Conservation (phyloP, 345 rosid species). For the Pelargonium nanum region DNA sequence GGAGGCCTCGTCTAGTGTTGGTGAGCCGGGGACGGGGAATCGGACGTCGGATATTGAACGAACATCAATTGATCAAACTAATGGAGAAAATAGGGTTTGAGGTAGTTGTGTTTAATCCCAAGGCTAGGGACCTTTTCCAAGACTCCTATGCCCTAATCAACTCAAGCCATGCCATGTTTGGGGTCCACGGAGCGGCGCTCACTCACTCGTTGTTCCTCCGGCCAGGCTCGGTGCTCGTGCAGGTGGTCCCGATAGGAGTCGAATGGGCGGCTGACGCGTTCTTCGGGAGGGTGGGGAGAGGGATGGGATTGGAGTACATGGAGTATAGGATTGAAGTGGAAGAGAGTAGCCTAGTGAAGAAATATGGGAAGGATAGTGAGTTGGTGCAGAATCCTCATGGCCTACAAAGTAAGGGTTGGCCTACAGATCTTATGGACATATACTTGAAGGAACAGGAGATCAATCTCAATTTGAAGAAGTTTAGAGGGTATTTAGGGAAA, state of each 20-base stretch:
- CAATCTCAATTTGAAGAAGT: slow-evolving; percentile 30
- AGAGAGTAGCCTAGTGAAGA: slow-evolving; percentile 46
- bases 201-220: slow-evolving; percentile 46
- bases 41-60: slow-evolving; percentile 32
- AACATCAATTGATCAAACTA: slow-evolving; percentile 11
- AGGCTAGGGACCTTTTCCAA: slow-evolving; percentile 10
- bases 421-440: slow-evolving; percentile 28
- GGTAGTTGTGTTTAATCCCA: slow-evolving; percentile 29
- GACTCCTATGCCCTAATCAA: slow-evolving; percentile 30
- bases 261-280: slow-evolving; percentile 35
- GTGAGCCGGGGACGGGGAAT: slow-evolving; percentile 4
- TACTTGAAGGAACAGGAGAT: slow-evolving; percentile 57
- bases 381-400: slow-evolving; percentile 37
- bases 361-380: slow-evolving; percentile 27
- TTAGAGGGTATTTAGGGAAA: slow-evolving; percentile 27
- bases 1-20: slow-evolving; percentile 21
- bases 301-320: slow-evolving; percentile 32
- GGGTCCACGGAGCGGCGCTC: slow-evolving; percentile 58
- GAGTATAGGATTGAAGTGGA: slow-evolving; percentile 25
- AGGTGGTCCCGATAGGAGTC: slow-evolving; percentile 42
- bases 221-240: slow-evolving; percentile 36
- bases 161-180: slow-evolving; percentile 44
- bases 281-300: slow-evolving; percentile 28
- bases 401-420: slow-evolving; percentile 28
- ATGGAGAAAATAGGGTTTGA: slow-evolving; percentile 40